Conservation (phyloP, 148 eudicot genomes). For the Persicaria maculosa region DNA sequence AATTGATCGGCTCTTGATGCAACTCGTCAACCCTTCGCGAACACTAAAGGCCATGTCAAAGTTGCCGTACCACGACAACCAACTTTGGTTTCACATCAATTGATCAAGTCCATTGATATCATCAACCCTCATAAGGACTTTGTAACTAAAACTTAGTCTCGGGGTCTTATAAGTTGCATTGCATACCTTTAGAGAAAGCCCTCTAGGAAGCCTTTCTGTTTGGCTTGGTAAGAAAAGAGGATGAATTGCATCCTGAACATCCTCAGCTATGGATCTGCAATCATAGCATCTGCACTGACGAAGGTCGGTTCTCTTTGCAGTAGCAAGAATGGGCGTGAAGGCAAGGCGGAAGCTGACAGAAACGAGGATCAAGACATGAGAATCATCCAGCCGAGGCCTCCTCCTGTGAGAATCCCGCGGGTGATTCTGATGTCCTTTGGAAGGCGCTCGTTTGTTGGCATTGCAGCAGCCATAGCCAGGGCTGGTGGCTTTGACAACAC, state of each 20-base stretch:
- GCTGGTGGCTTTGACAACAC: constrained; percentile 1
- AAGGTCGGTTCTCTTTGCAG: not conserved
- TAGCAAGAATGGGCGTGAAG: not conserved
- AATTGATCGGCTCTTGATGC: too few species aligned
- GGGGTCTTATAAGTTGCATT: not conserved
- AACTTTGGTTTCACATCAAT: too few species aligned
- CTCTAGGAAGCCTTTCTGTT: not conserved
- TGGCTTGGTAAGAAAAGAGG: not conserved
- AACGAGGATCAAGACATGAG: not conserved
- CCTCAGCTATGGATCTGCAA: not conserved
- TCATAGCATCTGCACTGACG: not conserved
- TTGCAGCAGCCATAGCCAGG: not conserved
- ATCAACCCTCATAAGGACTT: too few species aligned
- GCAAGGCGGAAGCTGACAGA: not conserved
- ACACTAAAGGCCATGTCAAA: too few species aligned
- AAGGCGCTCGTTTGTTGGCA: not conserved
- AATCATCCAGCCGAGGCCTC: not conserved
- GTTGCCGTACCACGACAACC: too few species aligned
- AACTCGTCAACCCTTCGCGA: too few species aligned
- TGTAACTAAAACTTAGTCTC: too few species aligned
- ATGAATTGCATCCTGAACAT: constrained; percentile 1
- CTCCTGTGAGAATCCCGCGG: not conserved
- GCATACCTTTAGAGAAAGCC: not conserved
- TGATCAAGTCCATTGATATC: too few species aligned
- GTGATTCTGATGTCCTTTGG: not conserved